Base-by-base conservation (phyloP, 83 land plant species). In the Larix sibirica region DNA sequence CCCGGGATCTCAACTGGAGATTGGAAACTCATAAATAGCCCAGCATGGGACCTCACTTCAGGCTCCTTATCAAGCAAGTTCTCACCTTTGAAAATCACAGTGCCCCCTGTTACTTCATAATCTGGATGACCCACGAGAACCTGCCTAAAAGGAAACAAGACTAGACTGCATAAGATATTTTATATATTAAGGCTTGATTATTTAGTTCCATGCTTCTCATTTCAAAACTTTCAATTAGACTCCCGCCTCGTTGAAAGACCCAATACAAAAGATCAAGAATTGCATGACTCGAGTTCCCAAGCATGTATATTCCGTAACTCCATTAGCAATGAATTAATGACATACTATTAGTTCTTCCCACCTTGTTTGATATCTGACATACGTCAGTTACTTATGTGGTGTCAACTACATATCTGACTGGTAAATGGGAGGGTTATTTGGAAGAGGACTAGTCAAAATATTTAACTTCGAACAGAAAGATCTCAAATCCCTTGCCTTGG, bases 101-200 rank as follows among this genome's bases (percentile, higher is more conserved):
- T 91, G 42, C 99, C 99, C 63, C 90, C 95, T 40, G 97, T 97
- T 65, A 97, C 97, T 83, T 93, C 94, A 89, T 97, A 97, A 82
- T 97, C 97, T 40, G 99, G 99, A 86, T 97, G 99, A n/a, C 99
- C 99, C 74, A 89, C 98, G 80, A 97, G 94, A 77, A 97, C 98
- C 99, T 97, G 88, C 64, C 81, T 59, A 23, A 28, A 18, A 47
- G 6, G 21, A 80, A 13, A 20, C 42, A 18, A 42, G 20, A 23
- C 20, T 26, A 62, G 73, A 21, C 67, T 38, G 26, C 10, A 44
- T 74, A 38, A 70, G 77, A 44, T 74, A 44, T 17, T 74, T n/a
- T 28, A 74, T 74, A 6, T 74, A 9, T n/a, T 47, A 44, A 44
- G 44, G 2, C 24, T 9, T 74, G 6, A 73, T 73, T 44, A 18